Evolutionary conservation across 768 basidiomycete genomes (phyloP), one percentile per base, ranked within the genome.

Genomic region (Inosperma sp.): DNA sequence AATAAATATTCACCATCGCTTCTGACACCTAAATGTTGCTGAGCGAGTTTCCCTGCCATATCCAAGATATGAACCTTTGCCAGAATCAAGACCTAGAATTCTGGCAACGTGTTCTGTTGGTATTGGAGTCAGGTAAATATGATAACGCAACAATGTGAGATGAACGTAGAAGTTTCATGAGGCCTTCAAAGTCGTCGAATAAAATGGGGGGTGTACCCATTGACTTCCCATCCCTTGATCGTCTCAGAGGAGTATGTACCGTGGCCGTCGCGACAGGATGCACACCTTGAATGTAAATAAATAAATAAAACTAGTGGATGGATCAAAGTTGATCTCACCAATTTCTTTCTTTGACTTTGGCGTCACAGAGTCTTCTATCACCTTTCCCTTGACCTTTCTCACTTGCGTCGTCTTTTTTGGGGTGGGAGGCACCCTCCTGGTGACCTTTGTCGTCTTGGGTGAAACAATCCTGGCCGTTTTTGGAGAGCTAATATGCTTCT

Each of bases 41-140:
- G 79, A 21, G 80, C 79, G 5, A 94, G 59, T 13, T 76, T 79
- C 31, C 85, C 74, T 3, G 83, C 73, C 13, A 83, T 68, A 47
- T 83, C 80, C 21, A 97, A 73, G 3, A 85, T 65, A 41, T 81
- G 82, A 4, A 93, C 74, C 52, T 84, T 85, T 14, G 78, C 72
- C 4, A 93, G 66, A 2, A 78, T 69, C 14, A 87, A 92, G 57
- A 2, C 88, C 86, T 14, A 91, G 75, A 35, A 94, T 68, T 39
- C 81, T 73, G 0, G 79, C 65, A 16, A 74, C 69, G 56, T 82
- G 73, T 52, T 81, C 84, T 87, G 56, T 12, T 35, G 29, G 51
- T 31, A 26, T 49, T 23, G 6, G 25, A 40, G 21, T 4, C 34
- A 46, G 37, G 35, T 7, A 23, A 13, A 37, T 9, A 22, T 12